Base-by-base conservation (phyloP, 495 filamentous ascomycete genomes). In the Talaromyces stipitatus region DNA sequence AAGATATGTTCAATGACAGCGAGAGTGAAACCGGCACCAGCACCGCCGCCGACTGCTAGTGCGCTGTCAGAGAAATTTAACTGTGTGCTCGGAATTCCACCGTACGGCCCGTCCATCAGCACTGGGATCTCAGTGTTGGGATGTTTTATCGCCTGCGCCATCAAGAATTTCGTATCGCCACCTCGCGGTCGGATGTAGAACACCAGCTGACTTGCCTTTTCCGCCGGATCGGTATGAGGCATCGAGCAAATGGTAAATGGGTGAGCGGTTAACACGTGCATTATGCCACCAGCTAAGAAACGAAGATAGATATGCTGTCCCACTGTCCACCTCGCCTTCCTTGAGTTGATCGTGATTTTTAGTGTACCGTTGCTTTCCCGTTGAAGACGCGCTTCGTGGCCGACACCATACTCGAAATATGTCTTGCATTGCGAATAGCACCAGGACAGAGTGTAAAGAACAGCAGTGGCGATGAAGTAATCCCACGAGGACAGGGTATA, bases 381-480 rank as follows among this genome's bases (percentile, higher is more conserved):
- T 24, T 63, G 63, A 41, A 82, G 62, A 10, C 60, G 72, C 4
- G 81, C 80, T 4, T 66, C 67, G 51, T 78, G 74, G 23, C 43
- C 20, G 0, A 74, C 41, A 29, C 77, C 75, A 48, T 80, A 68
- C 59, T 76, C 64, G 56, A 80, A 61, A 46, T 66, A 74, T 2
- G 76, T 79, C 30, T 77, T 71, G 41, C 70, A 47, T n/a, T 71
- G 71, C 0, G 76, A 60, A 36, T 74, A 68, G 33, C 76, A 41
- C 24, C 78, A 68, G 7, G 70, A 74, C 2, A 67, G 27, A 5
- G 75, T 50, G 64, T 83, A 85, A 22, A 85, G 60, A 1, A 70
- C 68, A 0, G 65, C 78, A 0, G 77, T 72, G 5, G 80, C 79
- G 60, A 85, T 81, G 59, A 85, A 84, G 61, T 85, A 86, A 61